Evolutionary conservation across 345 rosid species (phyloP).

Genomic region (Arabidopsis suecica): DNA sequence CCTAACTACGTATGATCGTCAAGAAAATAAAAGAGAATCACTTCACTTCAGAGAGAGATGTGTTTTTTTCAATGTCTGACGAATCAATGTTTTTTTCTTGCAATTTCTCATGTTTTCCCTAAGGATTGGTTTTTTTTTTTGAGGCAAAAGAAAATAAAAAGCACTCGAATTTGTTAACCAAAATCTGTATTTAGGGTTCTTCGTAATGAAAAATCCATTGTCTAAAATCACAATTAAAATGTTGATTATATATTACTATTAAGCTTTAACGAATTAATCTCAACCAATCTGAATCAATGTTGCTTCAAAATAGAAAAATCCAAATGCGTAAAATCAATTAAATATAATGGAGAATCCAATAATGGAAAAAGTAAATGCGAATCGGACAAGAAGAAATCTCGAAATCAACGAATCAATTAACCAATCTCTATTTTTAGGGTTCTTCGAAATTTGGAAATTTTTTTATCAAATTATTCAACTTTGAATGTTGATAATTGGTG

Average conservation of each 20-base stretch:
- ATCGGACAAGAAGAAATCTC: conserved; percentile 27
- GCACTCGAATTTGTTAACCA: conserved; percentile 28
- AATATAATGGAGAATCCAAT: conserved; percentile 19
- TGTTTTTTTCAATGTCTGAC: conserved; percentile 4
- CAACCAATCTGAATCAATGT: conserved; percentile 12
- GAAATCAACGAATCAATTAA: conserved; percentile 28
- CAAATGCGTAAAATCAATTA: conserved; percentile 4
- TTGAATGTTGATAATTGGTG: conserved; percentile 8
- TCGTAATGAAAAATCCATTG: conserved; percentile 29
- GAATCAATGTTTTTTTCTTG: conserved; percentile 15
- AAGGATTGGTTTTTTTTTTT: not conserved
- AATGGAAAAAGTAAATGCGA: conserved; percentile 11
- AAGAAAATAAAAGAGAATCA: conserved; percentile 38
- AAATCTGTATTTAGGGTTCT: conserved; percentile 37
- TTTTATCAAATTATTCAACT: not conserved
- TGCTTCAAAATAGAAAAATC: conserved; percentile 17
- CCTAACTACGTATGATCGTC: conserved; percentile 25
- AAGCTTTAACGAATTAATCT: conserved; percentile 13
- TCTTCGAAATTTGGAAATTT: conserved; percentile 11
- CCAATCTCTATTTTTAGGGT: conserved; percentile 21
- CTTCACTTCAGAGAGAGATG: conserved; percentile 8
- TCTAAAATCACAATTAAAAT: conserved; percentile 10
- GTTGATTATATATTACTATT: not conserved
- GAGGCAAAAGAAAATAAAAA: not conserved
- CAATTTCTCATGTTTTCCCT: conserved; percentile 16